phyloP scores from a whole-genome alignment of 768 basidiomycete species.

The Rubroboletus satanas region DNA sequence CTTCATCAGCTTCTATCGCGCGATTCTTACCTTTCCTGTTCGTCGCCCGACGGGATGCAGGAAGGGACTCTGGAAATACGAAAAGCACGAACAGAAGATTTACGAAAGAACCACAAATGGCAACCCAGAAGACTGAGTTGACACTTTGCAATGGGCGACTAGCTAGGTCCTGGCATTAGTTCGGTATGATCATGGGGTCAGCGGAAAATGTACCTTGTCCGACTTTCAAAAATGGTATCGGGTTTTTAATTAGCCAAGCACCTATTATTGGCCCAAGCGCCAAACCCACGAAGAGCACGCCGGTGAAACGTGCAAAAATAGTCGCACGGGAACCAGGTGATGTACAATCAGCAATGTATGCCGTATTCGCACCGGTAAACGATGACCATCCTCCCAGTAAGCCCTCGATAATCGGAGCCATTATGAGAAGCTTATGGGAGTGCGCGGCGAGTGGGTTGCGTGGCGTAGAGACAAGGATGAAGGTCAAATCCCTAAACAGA shows the following conservation, averaged over 20 bases:
- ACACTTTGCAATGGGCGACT: constrained; percentile 37
- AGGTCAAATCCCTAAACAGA: constrained; percentile 62
- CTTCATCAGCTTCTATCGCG: constrained; percentile 12
- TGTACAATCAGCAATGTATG: constrained; percentile 73
- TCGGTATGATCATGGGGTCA: neutral
- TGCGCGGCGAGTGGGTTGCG: constrained; percentile 56
- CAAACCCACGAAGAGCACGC: constrained; percentile 74
- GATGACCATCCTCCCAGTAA: constrained; percentile 76
- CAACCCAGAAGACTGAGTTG: constrained; percentile 53
- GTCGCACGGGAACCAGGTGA: constrained; percentile 76
- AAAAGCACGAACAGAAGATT: constrained; percentile 59
- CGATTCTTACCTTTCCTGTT: constrained; percentile 32
- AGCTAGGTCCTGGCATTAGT: constrained; percentile 12
- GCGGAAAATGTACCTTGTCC: constrained; percentile 18
- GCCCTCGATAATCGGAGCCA: constrained; percentile 79
- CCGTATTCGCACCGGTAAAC: constrained; percentile 59
- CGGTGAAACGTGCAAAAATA: constrained; percentile 65
- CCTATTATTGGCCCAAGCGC: constrained; percentile 75
- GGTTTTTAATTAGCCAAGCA: constrained; percentile 45
- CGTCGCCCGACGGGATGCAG: constrained; percentile 24
- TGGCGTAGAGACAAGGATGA: constrained; percentile 72
- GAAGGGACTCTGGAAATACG: constrained; percentile 56
- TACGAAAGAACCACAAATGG: constrained; percentile 40
- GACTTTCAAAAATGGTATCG: constrained; percentile 32
- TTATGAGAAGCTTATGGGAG: constrained; percentile 68